phyloP scores from a whole-genome alignment of 2,329 filamentous ascomycete species.

The Colletotrichum tropicicola region DNA sequence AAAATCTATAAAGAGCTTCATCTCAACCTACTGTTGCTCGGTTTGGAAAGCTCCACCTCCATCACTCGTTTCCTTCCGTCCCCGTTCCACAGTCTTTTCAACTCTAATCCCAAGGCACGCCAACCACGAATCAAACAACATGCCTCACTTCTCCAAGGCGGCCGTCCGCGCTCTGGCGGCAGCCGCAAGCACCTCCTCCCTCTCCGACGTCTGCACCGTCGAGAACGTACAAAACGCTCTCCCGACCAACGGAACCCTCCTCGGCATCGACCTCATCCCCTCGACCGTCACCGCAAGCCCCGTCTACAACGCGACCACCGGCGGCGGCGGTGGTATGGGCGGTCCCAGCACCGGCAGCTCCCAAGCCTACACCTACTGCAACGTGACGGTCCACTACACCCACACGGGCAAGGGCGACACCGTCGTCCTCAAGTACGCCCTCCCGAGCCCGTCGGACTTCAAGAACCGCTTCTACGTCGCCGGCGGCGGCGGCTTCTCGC shows the following conservation, averaged over 20 bases:
- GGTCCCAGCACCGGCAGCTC: slow-evolving; percentile 41
- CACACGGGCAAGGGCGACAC: slow-evolving; percentile 47
- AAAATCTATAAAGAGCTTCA: not conserved
- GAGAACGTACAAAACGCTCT: slow-evolving; percentile 35
- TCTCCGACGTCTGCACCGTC: slow-evolving; percentile 33
- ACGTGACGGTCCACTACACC: slow-evolving; percentile 55
- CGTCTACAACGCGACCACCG: slow-evolving; percentile 33
- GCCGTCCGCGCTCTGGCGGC: slow-evolving; percentile 14
- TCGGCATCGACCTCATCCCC: slow-evolving; percentile 37
- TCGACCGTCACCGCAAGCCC: slow-evolving; percentile 5
- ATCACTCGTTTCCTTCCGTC: not conserved
- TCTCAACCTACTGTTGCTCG: not conserved
- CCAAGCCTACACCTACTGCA: slow-evolving; percentile 50
- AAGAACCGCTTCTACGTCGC: slow-evolving; percentile 54
- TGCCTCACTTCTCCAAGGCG: slow-evolving; percentile 11
- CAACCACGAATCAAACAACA: not conserved
- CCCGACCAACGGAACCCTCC: slow-evolving; percentile 34
- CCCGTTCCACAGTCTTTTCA: not conserved
- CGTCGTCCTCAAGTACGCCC: slow-evolving; percentile 49
- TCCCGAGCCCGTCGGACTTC: slow-evolving; percentile 51
- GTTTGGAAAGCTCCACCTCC: not conserved
- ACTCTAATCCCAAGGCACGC: too few relatives aligned
- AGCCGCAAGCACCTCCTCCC: slow-evolving; percentile 29
- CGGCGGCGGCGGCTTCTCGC: slow-evolving; percentile 54
- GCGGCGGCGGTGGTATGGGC: slow-evolving; percentile 37